Percentiles rank a stretch among this genome's conserved stretches.
phyloP scores from a whole-genome alignment of 352 stramenopile genomes.

The Phytopythium ostracodes region DNA sequence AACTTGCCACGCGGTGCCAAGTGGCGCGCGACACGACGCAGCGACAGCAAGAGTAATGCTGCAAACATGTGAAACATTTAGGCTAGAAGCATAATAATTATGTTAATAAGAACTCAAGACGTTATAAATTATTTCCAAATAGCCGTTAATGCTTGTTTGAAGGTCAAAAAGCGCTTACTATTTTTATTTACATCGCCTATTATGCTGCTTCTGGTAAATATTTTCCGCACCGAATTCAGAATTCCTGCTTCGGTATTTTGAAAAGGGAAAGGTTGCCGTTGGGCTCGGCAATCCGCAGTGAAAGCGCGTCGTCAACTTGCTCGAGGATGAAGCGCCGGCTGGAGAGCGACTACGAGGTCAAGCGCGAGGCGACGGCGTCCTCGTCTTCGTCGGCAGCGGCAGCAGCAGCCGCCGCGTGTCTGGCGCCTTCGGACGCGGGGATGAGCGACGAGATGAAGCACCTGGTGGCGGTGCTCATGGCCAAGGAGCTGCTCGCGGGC shows the following conservation, averaged over 20 bases:
- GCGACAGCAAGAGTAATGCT: constrained; percentile 11
- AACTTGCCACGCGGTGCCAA: constrained; percentile 10
- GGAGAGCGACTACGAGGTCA: constrained; percentile 13
- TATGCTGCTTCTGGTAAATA: not conserved
- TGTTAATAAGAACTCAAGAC: no score
- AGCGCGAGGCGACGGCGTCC: constrained; percentile 8
- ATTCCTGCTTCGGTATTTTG: not conserved
- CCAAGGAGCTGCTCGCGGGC: constrained; percentile 7
- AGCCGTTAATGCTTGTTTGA: not conserved
- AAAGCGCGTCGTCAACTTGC: not conserved
- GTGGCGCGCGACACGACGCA: constrained; percentile 5
- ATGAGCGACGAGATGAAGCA: constrained; percentile 30
- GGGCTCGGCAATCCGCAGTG: not conserved
- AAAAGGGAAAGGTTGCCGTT: constrained; percentile 11
- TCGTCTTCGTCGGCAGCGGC: no score
- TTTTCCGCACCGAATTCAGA: not conserved
- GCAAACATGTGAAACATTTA: constrained; percentile 2
- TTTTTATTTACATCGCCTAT: not conserved
- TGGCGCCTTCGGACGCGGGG: not conserved
- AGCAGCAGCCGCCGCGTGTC: not conserved
- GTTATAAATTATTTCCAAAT: not conserved
- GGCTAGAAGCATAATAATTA: not conserved
- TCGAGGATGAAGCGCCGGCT: constrained; percentile 40
- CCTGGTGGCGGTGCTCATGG: constrained; percentile 32
- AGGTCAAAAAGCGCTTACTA: not conserved